Conservation (phyloP, 1,284 basidiomycete species). For the Wallemia mellicola region DNA sequence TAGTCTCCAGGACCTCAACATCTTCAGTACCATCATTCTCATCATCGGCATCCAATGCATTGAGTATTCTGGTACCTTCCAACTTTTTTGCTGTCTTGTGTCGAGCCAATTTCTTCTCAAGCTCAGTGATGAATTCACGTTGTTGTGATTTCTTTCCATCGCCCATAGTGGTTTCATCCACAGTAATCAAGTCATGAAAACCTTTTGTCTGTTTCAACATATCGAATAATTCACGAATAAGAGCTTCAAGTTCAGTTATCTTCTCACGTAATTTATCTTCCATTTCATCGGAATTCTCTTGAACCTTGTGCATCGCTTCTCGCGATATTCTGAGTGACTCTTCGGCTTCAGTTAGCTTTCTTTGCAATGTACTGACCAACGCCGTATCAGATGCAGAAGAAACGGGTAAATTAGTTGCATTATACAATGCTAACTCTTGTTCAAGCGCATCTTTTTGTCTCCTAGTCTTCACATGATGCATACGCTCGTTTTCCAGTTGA, state of each 20-base stretch:
- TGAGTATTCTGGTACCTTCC: neutral
- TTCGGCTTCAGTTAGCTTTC: neutral
- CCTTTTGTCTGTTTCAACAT: neutral
- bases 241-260: neutral
- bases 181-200: neutral
- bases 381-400: neutral
- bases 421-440: neutral
- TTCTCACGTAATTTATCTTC: neutral
- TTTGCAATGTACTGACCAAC: neutral
- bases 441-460: constrained; percentile 19
- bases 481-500: neutral
- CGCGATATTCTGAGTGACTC: neutral
- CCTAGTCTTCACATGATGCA: constrained; percentile 23
- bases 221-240: neutral
- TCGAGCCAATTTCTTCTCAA: neutral
- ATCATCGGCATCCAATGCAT: neutral
- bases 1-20: neutral
- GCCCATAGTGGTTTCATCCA: neutral
- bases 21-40: neutral
- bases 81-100: neutral
- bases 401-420: neutral
- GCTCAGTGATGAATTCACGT: neutral
- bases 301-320: neutral
- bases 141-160: neutral
- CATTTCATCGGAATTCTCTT: neutral